Base-by-base conservation (phyloP, 2,329 filamentous ascomycete genomes). In the Colletotrichum noveboracense region DNA sequence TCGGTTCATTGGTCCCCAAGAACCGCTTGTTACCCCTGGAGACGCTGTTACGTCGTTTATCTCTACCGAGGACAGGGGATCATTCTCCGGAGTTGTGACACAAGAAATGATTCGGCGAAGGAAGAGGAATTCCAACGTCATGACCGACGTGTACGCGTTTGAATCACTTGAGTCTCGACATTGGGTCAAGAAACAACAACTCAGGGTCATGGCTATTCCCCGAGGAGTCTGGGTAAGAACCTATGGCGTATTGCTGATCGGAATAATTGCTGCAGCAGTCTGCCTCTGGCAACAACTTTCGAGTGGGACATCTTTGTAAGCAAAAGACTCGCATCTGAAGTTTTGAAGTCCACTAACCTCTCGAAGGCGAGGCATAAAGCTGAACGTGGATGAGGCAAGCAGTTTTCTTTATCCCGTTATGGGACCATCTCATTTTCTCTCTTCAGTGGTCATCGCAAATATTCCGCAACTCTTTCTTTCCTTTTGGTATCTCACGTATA, bases 401-500 rank as follows among this genome's bases (percentile, higher is more conserved):
- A 55, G 0, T 6, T 4, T 55, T 5, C 4, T 55, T 7, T 24
- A n/a, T 12, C n/a, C 48, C 48, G 21, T 55, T 7, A 21, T n/a
- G 18, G 43, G 21, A 55, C n/a, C n/a, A 12, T n/a, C 48, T 0
- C n/a, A 13, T 12, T 55, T 55, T 14, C 10, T 14, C 2, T 21
- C 18, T 24, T 65, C 28, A 8, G 21, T 58, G 1, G 14, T 71
- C 16, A 21, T 60, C 3, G 69, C 30, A 0, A 71, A 71, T 21
- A 34, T 24, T 4, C 69, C 61, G 5, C 61, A 66, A 3, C 24
- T 71, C 0, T 36, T 26, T 6, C 61, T 71, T 6, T 71, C 69
- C 24, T 32, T 71, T 7, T 71, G 43, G 38, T 71, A 71, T 26
- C 3, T 66, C 4, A 10, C 21, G 13, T 66, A 58, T 14, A 71